Evolutionary conservation across 768 basidiomycete genomes (phyloP).

Genomic region (Termitomyces heimii): DNA sequence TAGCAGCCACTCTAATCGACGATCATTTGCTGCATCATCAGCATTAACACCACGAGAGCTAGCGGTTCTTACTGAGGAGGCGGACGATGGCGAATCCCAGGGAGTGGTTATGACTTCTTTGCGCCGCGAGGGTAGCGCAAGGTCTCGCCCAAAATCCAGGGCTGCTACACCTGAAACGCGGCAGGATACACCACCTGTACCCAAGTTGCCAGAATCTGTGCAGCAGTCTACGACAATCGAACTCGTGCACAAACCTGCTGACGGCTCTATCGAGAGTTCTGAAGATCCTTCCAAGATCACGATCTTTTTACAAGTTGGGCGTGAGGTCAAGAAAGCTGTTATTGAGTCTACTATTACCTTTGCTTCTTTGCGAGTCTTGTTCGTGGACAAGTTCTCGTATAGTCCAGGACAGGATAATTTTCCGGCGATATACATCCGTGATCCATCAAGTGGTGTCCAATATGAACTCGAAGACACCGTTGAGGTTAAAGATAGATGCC

Average conservation of each 20-base stretch:
- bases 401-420: conserved; percentile 91
- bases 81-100: conserved; percentile 51
- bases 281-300: conserved; percentile 41
- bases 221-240: conserved; percentile 24
- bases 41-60: conserved; percentile 67
- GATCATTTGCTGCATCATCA: conserved; percentile 59
- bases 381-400: conserved; percentile 93
- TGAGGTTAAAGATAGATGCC: conserved; percentile 83
- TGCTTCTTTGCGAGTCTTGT: conserved; percentile 74
- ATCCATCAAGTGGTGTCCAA: conserved; percentile 86
- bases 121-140: conserved; percentile 19
- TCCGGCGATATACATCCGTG: conserved; percentile 92
- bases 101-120: conserved; percentile 16
- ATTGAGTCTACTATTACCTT: conserved; percentile 71
- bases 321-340: conserved; percentile 83
- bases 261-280: conserved; percentile 8
- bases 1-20: conserved; percentile 47
- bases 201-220: conserved; percentile 39
- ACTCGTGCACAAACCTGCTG: conserved; percentile 1
- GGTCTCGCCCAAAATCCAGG: conserved; percentile 25
- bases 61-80: conserved; percentile 62
- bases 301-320: conserved; percentile 85
- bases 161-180: conserved; percentile 33
- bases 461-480: conserved; percentile 95
- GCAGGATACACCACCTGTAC: conserved; percentile 33